Conservation (phyloP, 2,329 filamentous ascomycete species). For the Fusarium tuaranense region DNA sequence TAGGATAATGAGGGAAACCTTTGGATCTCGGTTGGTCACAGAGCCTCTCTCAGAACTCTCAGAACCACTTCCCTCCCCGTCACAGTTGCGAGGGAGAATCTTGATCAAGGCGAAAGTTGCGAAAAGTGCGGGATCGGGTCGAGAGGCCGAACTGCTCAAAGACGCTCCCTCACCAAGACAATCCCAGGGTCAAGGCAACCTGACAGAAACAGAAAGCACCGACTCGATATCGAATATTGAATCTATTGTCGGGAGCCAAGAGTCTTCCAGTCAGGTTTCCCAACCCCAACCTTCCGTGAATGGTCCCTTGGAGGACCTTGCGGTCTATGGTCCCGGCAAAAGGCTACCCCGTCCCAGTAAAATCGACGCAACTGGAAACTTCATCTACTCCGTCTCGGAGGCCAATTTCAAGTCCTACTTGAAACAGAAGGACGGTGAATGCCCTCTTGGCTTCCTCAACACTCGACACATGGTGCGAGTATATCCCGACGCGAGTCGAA, state of each 20-base stretch:
- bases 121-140: neutral
- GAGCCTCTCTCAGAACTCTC: neutral
- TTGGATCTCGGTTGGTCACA: neutral
- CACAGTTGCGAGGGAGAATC: conserved; percentile 7
- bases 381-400: conserved; percentile 24
- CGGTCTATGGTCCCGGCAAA: conserved; percentile 24
- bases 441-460: neutral
- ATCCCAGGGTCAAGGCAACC: neutral
- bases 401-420: conserved; percentile 4
- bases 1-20: conserved; percentile 15
- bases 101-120: conserved; percentile 18
- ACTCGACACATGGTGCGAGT: conserved; percentile 14
- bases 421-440: neutral
- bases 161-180: neutral
- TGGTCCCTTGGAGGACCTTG: conserved; percentile 7
- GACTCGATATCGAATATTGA: too few species aligned
- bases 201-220: neutral
- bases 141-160: neutral
- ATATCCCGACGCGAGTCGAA: conserved; percentile 24
- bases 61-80: neutral
- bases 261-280: neutral
- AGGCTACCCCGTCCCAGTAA: neutral
- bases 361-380: conserved; percentile 6
- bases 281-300: neutral
- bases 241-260: neutral